phyloP scores from a whole-genome alignment of 805 yeast genomes.

The Candida adriatica region DNA sequence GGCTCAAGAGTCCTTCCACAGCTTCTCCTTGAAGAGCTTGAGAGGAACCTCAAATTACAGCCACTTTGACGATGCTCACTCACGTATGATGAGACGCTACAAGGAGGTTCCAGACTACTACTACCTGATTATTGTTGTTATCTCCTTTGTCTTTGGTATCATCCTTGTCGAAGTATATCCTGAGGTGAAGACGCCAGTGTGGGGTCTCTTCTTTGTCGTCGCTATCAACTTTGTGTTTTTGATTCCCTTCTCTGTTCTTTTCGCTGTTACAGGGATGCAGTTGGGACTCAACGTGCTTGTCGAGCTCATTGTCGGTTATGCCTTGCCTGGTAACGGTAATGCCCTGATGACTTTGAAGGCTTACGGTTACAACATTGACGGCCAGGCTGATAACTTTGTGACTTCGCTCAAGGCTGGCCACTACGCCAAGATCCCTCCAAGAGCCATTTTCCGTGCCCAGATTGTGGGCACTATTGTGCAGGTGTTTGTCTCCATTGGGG shows the following conservation, averaged over 20 bases:
- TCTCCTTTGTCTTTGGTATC: slow-evolving; percentile 40
- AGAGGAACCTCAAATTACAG: slow-evolving; percentile 2
- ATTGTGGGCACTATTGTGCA: slow-evolving; percentile 28
- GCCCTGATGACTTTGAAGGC: slow-evolving; percentile 48
- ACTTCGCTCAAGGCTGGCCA: slow-evolving; percentile 37
- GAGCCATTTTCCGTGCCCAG: slow-evolving; percentile 47
- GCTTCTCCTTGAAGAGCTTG: not conserved
- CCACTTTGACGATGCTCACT: slow-evolving; percentile 37
- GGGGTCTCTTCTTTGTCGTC: slow-evolving; percentile 50
- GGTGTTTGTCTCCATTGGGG: slow-evolving; percentile 24
- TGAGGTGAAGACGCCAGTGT: slow-evolving; percentile 45
- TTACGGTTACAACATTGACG: slow-evolving; percentile 52
- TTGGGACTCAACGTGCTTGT: slow-evolving; percentile 48
- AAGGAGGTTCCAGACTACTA: slow-evolving; percentile 54
- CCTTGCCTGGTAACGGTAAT: slow-evolving; percentile 42
- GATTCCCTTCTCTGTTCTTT: slow-evolving; percentile 42
- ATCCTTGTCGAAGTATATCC: slow-evolving; percentile 38
- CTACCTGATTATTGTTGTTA: slow-evolving; percentile 33
- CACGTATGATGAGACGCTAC: slow-evolving; percentile 47
- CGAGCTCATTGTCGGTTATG: slow-evolving; percentile 51
- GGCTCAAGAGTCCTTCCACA: not conserved
- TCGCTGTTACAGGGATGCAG: slow-evolving; percentile 40
- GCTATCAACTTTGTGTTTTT: slow-evolving; percentile 44
- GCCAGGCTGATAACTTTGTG: slow-evolving; percentile 57
- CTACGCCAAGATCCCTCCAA: slow-evolving; percentile 52